phyloP scores from a whole-genome alignment of 345 rosid genomes.

The Murraya paniculata region DNA sequence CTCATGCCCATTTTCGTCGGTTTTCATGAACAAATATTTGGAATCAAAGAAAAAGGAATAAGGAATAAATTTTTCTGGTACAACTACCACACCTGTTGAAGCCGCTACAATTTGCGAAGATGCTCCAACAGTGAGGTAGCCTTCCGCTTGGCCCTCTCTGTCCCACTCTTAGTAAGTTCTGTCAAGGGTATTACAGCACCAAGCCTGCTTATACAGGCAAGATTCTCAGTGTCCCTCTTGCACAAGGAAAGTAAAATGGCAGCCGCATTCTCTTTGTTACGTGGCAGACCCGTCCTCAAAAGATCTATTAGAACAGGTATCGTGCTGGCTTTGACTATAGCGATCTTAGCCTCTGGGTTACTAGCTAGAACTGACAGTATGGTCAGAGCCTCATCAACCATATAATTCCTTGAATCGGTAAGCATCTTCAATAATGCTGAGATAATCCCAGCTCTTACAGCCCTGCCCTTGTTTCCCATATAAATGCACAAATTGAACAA shows the following conservation, averaged over 20 bases:
- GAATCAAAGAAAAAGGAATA: conserved; percentile 6
- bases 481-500: conserved; percentile 85
- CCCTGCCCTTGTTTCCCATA: conserved; percentile 86
- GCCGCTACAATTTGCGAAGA: conserved; percentile 50
- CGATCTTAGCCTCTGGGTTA: conserved; percentile 72
- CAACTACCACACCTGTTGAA: conserved; percentile 19
- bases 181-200: conserved; percentile 80
- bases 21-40: conserved; percentile 28
- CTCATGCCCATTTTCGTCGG: conserved; percentile 34
- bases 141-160: conserved; percentile 85
- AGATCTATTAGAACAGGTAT: conserved; percentile 65
- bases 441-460: conserved; percentile 76
- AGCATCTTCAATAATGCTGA: conserved; percentile 65
- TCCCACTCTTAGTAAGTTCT: conserved; percentile 77
- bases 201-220: conserved; percentile 60
- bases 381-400: conserved; percentile 80
- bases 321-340: conserved; percentile 58
- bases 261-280: conserved; percentile 79
- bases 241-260: conserved; percentile 80
- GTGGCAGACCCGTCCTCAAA: conserved; percentile 58
- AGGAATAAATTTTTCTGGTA: conserved; percentile 8
- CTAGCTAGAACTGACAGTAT: conserved; percentile 75
- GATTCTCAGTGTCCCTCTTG: conserved; percentile 78
- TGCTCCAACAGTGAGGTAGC: conserved; percentile 76
- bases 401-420: conserved; percentile 52